Base-by-base conservation (phyloP, 768 basidiomycete species). In the Gelatoporia subvermispora region DNA sequence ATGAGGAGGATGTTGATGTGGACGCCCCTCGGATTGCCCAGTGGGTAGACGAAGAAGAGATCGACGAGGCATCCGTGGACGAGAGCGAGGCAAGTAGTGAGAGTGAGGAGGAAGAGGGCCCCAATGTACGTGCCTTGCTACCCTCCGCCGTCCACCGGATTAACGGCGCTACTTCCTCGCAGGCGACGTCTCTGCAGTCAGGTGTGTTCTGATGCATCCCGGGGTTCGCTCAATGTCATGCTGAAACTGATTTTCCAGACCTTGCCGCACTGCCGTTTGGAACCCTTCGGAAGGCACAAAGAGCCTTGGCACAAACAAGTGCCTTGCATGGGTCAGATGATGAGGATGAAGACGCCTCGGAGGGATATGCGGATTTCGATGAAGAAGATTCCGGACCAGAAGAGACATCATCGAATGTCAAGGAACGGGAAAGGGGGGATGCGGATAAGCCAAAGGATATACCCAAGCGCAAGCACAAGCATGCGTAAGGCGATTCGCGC, bases 391-490 rank as follows among this genome's bases (percentile, higher is more conserved):
- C 51, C 2, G 38, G 43, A 1, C 49, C 52, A 11, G 31, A 52
- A 17, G 18, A 42, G 45, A 34, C 22, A 5, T 20, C 35, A 13
- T 45, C 48, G 10, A 58, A 58, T 41, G 58, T 50, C 3, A 73
- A 65, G 51, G 70, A 62, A 56, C 71, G 63, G 44, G 65, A 57
- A 58, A 72, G 69, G 48, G 67, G 45, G 43, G 44, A 23, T 66
- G 31, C 74, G 73, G 57, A 69, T 71, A 71, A 68, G 64, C 55
- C 67, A 44, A 71, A 70, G 51, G 71, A 75, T 49, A 70, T 80
- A 3, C 61, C 72, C 11, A 86, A 85, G 66, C 76, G 93, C 37
- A 63, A 75, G 4, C 79, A 77, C 61, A 96, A 97, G 60, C 85
- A 95, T 68, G 91, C 94, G 93, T 94, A 67, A 53, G 91, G 76